A percentile compares a stretch with the other conserved stretches of the same genome.
Conservation (phyloP, 1,139 yeast species). For the Suhomyces anneliseae region DNA sequence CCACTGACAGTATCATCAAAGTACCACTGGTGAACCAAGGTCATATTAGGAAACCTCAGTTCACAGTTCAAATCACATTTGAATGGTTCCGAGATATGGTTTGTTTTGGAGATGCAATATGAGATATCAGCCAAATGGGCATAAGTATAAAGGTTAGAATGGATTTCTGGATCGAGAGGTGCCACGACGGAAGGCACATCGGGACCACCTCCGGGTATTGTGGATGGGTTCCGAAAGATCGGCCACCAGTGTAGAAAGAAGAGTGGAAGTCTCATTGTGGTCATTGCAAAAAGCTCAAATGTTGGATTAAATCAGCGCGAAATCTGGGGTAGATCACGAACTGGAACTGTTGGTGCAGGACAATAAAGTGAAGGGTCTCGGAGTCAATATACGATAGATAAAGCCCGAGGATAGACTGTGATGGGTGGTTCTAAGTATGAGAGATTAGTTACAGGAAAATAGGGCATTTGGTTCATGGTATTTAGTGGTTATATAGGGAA, state of each 20-base stretch:
- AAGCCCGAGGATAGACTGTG: too few species aligned
- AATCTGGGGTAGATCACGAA: not conserved
- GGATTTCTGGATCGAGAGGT: conserved; percentile 25
- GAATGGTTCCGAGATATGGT: conserved; percentile 42
- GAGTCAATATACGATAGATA: too few species aligned
- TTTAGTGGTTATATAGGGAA: too few species aligned
- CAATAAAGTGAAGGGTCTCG: not conserved
- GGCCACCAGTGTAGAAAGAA: conserved; percentile 1
- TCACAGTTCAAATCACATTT: conserved; percentile 46
- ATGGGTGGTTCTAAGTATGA: too few species aligned
- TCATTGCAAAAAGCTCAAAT: not conserved
- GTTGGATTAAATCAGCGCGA: not conserved
- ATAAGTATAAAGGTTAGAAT: conserved; percentile 34
- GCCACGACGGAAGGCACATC: not conserved
- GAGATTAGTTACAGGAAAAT: too few species aligned
- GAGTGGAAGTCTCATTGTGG: conserved; percentile 1
- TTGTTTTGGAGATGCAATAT: conserved; percentile 44
- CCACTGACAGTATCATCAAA: conserved; percentile 43
- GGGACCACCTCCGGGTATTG: not conserved
- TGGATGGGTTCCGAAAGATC: not conserved
- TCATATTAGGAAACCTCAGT: conserved; percentile 39
- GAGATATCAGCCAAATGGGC: conserved; percentile 52
- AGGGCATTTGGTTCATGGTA: too few species aligned
- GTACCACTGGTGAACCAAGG: conserved; percentile 49
- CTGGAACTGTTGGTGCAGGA: not conserved